Evolutionary conservation across 129 eudicot genomes (phyloP).

Genomic region (Rutidosis leptorrhynchoides): DNA sequence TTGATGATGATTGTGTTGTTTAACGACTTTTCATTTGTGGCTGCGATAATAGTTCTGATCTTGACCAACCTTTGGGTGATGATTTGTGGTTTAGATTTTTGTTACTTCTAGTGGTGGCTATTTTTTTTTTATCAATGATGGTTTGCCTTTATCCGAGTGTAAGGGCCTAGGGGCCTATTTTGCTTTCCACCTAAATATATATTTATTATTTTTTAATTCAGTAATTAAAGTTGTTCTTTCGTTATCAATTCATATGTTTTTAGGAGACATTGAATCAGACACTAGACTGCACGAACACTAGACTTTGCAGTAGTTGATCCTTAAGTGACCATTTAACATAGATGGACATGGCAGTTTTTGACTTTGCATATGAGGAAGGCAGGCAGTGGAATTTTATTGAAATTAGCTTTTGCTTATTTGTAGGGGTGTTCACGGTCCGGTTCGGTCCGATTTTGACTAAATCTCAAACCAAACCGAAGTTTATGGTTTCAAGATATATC

Average conservation of each 20-base stretch:
- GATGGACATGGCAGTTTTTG: not conserved
- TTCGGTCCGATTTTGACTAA: too few relatives aligned
- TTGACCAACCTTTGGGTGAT: not conserved
- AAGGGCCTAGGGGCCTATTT: too few relatives aligned
- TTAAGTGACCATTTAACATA: not conserved
- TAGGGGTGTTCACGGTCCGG: too few relatives aligned
- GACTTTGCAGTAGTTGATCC: constrained; percentile 1
- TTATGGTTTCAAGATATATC: too few relatives aligned
- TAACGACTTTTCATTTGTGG: not conserved
- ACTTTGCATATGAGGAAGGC: not conserved
- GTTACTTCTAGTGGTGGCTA: not conserved
- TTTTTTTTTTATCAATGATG: not conserved
- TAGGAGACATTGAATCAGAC: not conserved
- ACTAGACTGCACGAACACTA: too few relatives aligned
- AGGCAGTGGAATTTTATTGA: not conserved
- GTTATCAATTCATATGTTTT: too few relatives aligned
- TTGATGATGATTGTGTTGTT: not conserved
- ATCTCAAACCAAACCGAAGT: too few relatives aligned
- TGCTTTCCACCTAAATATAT: too few relatives aligned
- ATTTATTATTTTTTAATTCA: too few relatives aligned
- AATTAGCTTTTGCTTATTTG: not conserved
- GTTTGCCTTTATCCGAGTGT: not conserved
- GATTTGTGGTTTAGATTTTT: not conserved
- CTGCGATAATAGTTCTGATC: not conserved
- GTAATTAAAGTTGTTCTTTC: too few relatives aligned